Evolutionary conservation across 1,284 basidiomycete species (phyloP), one percentile per base, ranked within the genome.

Genomic region (Microstroma glucosiphilum): DNA sequence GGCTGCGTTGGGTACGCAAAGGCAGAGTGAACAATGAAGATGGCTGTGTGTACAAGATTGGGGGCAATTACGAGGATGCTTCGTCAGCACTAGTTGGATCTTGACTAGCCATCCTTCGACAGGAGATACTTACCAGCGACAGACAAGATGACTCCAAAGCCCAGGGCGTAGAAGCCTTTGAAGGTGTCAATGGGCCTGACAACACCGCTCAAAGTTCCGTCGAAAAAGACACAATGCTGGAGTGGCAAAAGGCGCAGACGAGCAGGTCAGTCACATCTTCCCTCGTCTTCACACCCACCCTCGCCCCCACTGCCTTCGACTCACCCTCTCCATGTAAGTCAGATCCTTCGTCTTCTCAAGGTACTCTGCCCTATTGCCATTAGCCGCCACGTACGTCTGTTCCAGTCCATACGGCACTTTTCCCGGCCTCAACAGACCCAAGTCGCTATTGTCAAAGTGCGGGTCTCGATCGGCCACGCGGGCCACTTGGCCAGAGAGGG

Each of bases 101-200:
- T 37, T 3, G 30, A 9, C 30, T 37, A 37, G 30, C 30, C 30
- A 37, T n/a, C 30, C 9, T 37, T 9, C 30, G 30, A 37, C 30
- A 4, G 3, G 4, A 37, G 30, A 37, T 37, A 37, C 43, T 17
- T 12, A 48, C 17, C 43, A n/a, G 21, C 43, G 12, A 48, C 6
- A 21, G 43, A 48, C 43, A 48, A 48, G 21, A 48, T 48, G 17
- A 48, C 17, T 4, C 43, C 43, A 21, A 48, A 48, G 43, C 43
- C 43, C 15, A 48, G 12, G 17, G 56, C 56, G 19, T 57, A 57
- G 56, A 57, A 57, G 37, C 56, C 56, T 4, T 42, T n/a, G 56
- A 41, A 57, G 56, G 43, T 48, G 43, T 48, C 43, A n/a, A n/a
- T 48, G 43, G 43, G 43, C 15, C 17, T n/a, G 43, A 48, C 17